These are phyloP conservation scores for Ceratobasidium papillatum DNA, from an alignment of 1,284 basidiomycete genomes.

Conservation along the genomic window DNA sequence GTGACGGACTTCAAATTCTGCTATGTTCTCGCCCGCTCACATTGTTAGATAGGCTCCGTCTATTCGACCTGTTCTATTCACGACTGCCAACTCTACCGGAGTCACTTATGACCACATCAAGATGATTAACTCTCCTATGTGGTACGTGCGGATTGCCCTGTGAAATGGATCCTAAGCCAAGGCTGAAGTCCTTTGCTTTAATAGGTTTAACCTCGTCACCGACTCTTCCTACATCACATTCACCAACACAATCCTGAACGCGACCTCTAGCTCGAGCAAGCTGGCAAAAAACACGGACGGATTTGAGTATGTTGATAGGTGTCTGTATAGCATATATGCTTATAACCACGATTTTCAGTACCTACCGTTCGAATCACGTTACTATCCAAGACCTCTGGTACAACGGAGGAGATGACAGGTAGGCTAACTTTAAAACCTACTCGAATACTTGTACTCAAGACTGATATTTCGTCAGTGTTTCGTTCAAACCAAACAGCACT, in stretches of 20 bases:
- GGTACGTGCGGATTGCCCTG: neutral
- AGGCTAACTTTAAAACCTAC: neutral
- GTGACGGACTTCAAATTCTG: neutral
- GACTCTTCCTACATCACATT: conserved; percentile 37
- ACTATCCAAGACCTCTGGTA: conserved; percentile 33
- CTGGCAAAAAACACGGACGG: conserved; percentile 31
- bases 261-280: conserved; percentile 15
- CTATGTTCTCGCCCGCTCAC: neutral
- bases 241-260: conserved; percentile 24
- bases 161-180: neutral
- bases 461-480: conserved; percentile 1
- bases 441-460: neutral
- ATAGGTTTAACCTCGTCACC: conserved; percentile 38
- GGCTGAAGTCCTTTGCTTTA: neutral
- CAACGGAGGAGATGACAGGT: conserved; percentile 32
- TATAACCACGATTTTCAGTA: conserved; percentile 3
- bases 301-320: conserved; percentile 33
- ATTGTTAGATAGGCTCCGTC: neutral
- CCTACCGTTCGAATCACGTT: conserved; percentile 37
- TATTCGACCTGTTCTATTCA: conserved; percentile 39
- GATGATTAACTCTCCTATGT: conserved; percentile 41
- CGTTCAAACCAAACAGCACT: conserved; percentile 40
- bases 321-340: neutral
- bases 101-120: conserved; percentile 38
- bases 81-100: conserved; percentile 38